These are phyloP conservation scores for Cylindrotheca fusiformis DNA, from an alignment of 108 stramenopile genomes.

Conservation along the genomic window DNA sequence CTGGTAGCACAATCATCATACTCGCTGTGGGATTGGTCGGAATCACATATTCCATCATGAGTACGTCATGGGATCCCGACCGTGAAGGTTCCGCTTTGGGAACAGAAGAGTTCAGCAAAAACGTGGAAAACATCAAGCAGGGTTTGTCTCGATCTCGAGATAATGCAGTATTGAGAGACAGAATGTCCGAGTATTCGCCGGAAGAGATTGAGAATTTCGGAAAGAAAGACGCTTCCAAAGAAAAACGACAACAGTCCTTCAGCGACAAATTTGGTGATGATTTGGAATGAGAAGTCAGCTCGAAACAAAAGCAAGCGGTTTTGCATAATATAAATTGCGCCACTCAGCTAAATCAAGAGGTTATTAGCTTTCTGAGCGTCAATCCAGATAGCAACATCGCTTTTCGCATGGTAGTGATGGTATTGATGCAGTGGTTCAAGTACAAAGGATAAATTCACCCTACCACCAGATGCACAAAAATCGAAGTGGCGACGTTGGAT, in stretches of 20 bases:
- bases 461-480: no score
- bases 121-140: constrained; percentile 65
- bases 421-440: no score
- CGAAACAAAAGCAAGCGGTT: background rate
- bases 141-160: constrained; percentile 66
- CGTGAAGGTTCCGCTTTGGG: constrained; percentile 69
- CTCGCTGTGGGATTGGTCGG: constrained; percentile 64
- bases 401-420: no score
- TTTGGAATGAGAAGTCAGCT: constrained; percentile 20
- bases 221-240: constrained; percentile 9
- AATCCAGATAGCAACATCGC: no score
- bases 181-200: constrained; percentile 37
- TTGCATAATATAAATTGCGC: no score
- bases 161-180: constrained; percentile 72
- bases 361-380: no score
- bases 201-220: constrained; percentile 12
- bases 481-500: no score
- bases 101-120: constrained; percentile 65
- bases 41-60: constrained; percentile 81
- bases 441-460: no score
- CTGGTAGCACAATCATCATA: constrained; percentile 62
- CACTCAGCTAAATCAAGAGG: no score
- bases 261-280: constrained; percentile 24
- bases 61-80: constrained; percentile 80
- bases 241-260: constrained; percentile 7